Percentiles rank a stretch among this genome's conserved stretches.
phyloP scores from a whole-genome alignment of 768 basidiomycete genomes.

The Leccinum ochraceum region DNA sequence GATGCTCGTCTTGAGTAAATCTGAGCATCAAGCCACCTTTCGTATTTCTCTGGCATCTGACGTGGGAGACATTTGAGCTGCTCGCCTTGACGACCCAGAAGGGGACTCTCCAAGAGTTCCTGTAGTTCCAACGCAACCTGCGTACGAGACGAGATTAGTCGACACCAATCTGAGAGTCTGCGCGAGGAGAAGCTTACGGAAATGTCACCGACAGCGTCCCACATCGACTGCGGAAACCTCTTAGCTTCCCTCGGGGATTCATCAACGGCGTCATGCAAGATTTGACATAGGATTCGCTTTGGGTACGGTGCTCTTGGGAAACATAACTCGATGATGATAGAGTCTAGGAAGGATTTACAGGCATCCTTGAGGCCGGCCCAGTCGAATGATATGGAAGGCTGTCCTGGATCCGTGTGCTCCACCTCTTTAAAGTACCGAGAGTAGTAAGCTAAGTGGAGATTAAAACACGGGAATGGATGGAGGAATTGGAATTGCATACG shows the following conservation, averaged over 20 bases:
- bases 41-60: conserved; percentile 60
- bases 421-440: conserved; percentile 63
- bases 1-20: conserved; percentile 60
- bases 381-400: conserved; percentile 64
- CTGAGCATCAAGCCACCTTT: conserved; percentile 71
- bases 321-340: conserved; percentile 80
- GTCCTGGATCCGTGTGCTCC: conserved; percentile 40
- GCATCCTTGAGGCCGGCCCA: conserved; percentile 60
- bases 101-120: conserved; percentile 60
- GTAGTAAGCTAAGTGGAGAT: conserved; percentile 58
- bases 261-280: conserved; percentile 69
- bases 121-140: conserved; percentile 69
- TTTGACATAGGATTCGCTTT: conserved; percentile 60
- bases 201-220: conserved; percentile 82
- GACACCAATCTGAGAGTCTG: conserved; percentile 31
- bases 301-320: conserved; percentile 73
- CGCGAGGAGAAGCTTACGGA: conserved; percentile 58
- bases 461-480: conserved; percentile 1
- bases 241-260: conserved; percentile 74
- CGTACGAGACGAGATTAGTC: neutral
- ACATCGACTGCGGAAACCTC: conserved; percentile 76
- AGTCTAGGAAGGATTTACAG: conserved; percentile 78
- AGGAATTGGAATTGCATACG: conserved; percentile 45
- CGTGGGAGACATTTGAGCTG: conserved; percentile 51
- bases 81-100: conserved; percentile 57